Conservation (phyloP, 345 rosid species). For the Conringia planisiliqua region DNA sequence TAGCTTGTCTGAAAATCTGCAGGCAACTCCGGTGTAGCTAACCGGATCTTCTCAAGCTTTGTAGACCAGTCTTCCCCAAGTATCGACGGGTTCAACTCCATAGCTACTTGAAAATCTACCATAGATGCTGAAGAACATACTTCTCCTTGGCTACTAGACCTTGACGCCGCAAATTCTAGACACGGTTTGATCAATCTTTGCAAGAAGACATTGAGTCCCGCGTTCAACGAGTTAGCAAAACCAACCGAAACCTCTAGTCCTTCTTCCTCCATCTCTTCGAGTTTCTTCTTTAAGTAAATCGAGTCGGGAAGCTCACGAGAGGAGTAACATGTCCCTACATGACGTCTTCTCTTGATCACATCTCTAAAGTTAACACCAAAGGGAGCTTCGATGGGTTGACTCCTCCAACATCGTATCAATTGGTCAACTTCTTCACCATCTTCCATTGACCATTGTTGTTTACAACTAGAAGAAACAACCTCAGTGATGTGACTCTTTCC, state of each 20-base stretch:
- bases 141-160: conserved; percentile 25
- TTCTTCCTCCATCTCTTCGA: conserved; percentile 52
- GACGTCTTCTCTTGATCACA: conserved; percentile 30
- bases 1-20: conserved; percentile 17
- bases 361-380: conserved; percentile 45
- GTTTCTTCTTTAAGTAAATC: conserved; percentile 46
- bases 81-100: conserved; percentile 50
- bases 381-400: conserved; percentile 66
- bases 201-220: conserved; percentile 52
- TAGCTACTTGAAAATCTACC: conserved; percentile 60
- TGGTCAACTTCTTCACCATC: conserved; percentile 86
- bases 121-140: conserved; percentile 26
- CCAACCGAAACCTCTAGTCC: conserved; percentile 53
- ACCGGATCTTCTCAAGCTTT: conserved; percentile 49
- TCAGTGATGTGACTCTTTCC: conserved; percentile 51
- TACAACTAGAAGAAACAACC: conserved; percentile 59
- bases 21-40: conserved; percentile 34
- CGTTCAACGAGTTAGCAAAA: conserved; percentile 51
- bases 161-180: conserved; percentile 49
- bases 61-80: conserved; percentile 60
- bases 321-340: conserved; percentile 38
- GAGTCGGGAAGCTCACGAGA: conserved; percentile 60
- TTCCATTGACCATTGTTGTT: conserved; percentile 65
- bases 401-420: conserved; percentile 48
- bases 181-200: conserved; percentile 69